Conservation (phyloP, 306 rosid species). For the Quercus ilex region DNA sequence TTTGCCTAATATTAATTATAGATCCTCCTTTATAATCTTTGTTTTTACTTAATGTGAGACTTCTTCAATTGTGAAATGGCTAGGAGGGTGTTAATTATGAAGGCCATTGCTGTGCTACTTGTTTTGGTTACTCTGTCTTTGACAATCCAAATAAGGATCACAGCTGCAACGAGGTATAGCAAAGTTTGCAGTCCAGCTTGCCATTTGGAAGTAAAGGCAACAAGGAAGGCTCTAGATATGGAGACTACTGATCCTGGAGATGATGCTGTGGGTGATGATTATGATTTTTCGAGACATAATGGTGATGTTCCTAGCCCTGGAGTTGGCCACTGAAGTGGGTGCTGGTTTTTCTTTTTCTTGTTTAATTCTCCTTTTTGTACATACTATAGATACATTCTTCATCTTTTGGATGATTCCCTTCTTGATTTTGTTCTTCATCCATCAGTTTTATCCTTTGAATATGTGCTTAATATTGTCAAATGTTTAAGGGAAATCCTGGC, state of each 20-base stretch:
- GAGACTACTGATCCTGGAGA: slow-evolving; percentile 15
- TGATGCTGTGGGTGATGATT: slow-evolving; percentile 30
- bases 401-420: too few species aligned
- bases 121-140: slow-evolving; percentile 34
- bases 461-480: too few species aligned
- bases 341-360: neutral
- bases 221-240: slow-evolving; percentile 9
- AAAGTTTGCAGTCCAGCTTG: slow-evolving; percentile 21
- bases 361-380: too few species aligned
- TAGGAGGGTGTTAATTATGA: slow-evolving; percentile 7
- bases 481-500: too few species aligned
- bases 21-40: slow-evolving; percentile 14
- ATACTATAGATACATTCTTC: too few species aligned
- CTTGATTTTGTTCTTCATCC: too few species aligned
- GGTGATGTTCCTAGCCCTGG: slow-evolving; percentile 98
- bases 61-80: slow-evolving; percentile 33
- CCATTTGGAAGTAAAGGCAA: slow-evolving; percentile 13
- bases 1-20: neutral
- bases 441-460: too few species aligned
- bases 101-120: slow-evolving; percentile 21
- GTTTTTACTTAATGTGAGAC: neutral
- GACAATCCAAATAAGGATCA: slow-evolving; percentile 28
- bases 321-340: slow-evolving; percentile 60
- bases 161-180: slow-evolving; percentile 34
- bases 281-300: slow-evolving; percentile 67